Evolutionary conservation across 305 asterid genomes (phyloP), one percentile per base, ranked within the genome.

Genomic region (Fraxinus angustifolia): DNA sequence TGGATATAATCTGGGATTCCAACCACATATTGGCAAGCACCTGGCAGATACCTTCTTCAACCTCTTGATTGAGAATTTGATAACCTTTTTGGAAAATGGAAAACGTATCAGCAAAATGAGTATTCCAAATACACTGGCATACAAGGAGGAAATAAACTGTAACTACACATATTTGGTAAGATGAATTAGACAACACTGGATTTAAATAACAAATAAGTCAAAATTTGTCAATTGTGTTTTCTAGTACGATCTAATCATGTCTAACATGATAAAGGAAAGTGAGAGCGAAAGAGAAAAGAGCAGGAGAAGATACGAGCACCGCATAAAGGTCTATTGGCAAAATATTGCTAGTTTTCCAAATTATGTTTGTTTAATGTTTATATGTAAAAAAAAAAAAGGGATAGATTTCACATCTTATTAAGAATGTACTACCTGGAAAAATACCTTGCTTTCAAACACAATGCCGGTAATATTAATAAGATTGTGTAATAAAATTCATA

Each of bases 31-130:
- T 92, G 48, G 96, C 97, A 21, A 93, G 86, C 75, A 91, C 96
- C 77, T 93, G 97, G 71, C 97, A 93, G 82, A 93, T 93, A 17
- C 97, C 97, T 90, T 93, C 97, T 85, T 93, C 97, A 21, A 93
- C 92, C 77, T 93, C 97, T 87, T 93, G 96, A 86, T 92, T 88
- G 21, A 91, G 92, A 26, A 92, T 90, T 83, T 90, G 92, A 81
- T 84, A 93, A 80, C 97, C 97, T 93, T 76, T 76, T 77, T 31
- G 74, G 23, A 23, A 80, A 75, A 79, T 73, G 72, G 77, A 31
- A 67, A 75, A 79, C 0, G 31, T 23, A 76, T 77, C 65, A 82
- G 78, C 2, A 45, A 77, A 79, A 62, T 48, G 28, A 21, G 19
- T 40, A 8, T 16, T 35, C 23, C 28, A 40, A 68, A 6, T n/a